phyloP scores from a whole-genome alignment of 75 land plant species.

The Isoetes taiwanensis region DNA sequence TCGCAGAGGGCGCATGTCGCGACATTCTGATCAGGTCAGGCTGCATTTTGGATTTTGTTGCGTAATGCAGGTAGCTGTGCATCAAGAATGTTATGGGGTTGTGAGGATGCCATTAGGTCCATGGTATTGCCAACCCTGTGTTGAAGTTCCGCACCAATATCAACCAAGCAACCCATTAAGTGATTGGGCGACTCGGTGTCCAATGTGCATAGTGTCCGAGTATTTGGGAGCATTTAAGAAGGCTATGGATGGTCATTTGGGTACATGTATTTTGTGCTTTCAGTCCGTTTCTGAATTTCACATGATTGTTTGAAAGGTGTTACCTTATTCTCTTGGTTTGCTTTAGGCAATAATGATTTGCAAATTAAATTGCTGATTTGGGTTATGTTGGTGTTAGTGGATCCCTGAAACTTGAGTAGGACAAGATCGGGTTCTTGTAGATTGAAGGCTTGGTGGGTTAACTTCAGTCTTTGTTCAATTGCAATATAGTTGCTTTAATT shows the following conservation, averaged over 20 bases:
- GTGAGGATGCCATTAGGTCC: constrained; percentile 29
- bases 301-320: too few relatives aligned
- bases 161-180: constrained; percentile 23
- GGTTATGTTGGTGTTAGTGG: constrained; percentile 34
- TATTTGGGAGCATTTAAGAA: constrained; percentile 69
- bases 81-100: constrained; percentile 70
- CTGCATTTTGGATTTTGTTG: too few relatives aligned
- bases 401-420: constrained; percentile 47
- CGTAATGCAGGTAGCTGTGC: constrained; percentile 84
- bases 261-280: constrained; percentile 93
- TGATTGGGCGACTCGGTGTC: constrained; percentile 23
- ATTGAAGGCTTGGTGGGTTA: constrained; percentile 76
- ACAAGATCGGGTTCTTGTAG: constrained; percentile 43
- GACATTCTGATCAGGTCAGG: too few relatives aligned
- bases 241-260: constrained; percentile 63
- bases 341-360: too few relatives aligned
- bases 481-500: neutral
- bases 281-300: too few relatives aligned
- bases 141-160: constrained; percentile 29
- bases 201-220: constrained; percentile 36
- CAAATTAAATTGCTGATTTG: too few relatives aligned
- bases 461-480: neutral
- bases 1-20: too few relatives aligned
- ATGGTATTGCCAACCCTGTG: constrained; percentile 88
- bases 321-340: neutral